phyloP scores from a whole-genome alignment of 176 grass and related monocot species.

The Paspalum vaginatum region DNA sequence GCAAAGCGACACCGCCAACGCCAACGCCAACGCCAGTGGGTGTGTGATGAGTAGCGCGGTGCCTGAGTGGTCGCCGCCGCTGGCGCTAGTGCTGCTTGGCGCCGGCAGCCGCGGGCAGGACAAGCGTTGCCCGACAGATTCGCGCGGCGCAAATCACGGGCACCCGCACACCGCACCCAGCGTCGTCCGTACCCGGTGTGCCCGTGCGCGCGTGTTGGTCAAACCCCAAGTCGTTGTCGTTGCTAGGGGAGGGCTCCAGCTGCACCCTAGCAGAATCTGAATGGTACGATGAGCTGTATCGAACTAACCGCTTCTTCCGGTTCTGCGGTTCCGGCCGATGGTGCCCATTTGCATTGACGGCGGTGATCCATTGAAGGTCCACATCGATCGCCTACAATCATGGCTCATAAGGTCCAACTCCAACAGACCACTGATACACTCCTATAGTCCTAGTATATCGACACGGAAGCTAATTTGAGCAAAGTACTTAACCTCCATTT shows the following conservation, averaged over 20 bases:
- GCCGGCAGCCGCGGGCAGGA: neutral
- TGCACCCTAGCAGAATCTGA: neutral
- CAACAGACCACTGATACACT: too few relatives aligned
- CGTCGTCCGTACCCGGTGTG: neutral
- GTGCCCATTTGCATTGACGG: too few relatives aligned
- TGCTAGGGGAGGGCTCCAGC: neutral
- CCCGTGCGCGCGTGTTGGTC: neutral
- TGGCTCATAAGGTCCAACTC: too few relatives aligned
- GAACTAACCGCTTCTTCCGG: too few relatives aligned
- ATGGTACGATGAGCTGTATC: neutral
- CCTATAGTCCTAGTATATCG: too few relatives aligned
- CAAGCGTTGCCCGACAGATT: neutral
- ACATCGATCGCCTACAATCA: too few relatives aligned
- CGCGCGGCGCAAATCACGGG: neutral
- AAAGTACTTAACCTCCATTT: too few relatives aligned
- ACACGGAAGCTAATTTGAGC: too few relatives aligned
- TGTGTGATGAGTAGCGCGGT: neutral
- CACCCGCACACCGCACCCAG: neutral
- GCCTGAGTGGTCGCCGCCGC: neutral
- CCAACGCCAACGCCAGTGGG: too few relatives aligned
- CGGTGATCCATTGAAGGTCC: too few relatives aligned
- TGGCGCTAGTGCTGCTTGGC: neutral
- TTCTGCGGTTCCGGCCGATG: too few relatives aligned
- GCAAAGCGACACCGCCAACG: neutral
- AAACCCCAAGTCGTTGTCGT: neutral